Evolutionary conservation across 139 green algal species (phyloP), one percentile per base, ranked within the genome.

Genomic region (Chlamydomonas sp.): DNA sequence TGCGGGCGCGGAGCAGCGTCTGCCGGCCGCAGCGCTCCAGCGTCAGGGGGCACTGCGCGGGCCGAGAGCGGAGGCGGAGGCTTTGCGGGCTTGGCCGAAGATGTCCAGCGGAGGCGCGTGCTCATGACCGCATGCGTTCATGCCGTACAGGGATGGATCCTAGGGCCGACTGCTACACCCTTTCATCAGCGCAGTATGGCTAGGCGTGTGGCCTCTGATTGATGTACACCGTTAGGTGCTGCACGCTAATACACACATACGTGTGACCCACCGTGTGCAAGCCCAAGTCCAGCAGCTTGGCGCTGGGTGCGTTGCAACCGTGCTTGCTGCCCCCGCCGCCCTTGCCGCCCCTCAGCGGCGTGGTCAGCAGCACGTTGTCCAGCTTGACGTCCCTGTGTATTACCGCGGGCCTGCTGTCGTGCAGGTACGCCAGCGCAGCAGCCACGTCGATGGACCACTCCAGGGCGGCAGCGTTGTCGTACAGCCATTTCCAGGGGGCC

Each of bases 311-410:
- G 31, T 10, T 1, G 8, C 9, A 5, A 1, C 14, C 2, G 3
- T 15, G 64, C 3, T 7, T 20, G 49, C 69, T 10, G n/a, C 5
- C 6, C 17, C 12, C 17, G 3, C 7, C 1, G 59, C 20, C 31
- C 31, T 49, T 49, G 31, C 31, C 31, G 31, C 31, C 31, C 31
- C 31, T 49, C 31, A 49, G 31, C 31, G 31, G 31, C 31, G 31
- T 49, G 31, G 31, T 49, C 15, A 85, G 16, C 67, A 85, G 67
- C 7, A 85, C 57, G 68, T 85, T 85, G 1, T 85, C 80, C 63
- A 67, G 5, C 80, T 85, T 85, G 5, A 85, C 5, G 64, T 85
- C 80, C 66, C 79, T n/a, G 49, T 85, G 79, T 4, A 85, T 76
- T 1, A 85, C 49, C 9, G 79, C 64, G 14, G 64, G 79, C 31